A percentile compares a stretch with the other conserved stretches of the same genome.
Conservation (phyloP, 257 asterid genomes). For the Petrea volubilis region DNA sequence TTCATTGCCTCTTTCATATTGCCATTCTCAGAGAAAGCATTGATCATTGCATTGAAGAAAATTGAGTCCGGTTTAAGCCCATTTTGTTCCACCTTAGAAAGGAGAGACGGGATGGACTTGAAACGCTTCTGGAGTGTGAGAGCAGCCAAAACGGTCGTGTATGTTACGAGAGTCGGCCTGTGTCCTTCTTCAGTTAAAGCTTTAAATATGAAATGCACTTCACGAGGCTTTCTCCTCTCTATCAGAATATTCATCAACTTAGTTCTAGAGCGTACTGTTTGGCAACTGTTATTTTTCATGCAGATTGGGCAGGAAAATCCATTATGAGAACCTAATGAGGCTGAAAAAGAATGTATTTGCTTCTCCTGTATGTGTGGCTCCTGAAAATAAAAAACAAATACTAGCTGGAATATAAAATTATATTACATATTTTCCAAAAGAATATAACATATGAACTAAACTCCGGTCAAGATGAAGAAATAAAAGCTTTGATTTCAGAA, state of each 20-base stretch:
- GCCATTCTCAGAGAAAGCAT: constrained; percentile 92
- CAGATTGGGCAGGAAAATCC: constrained; percentile 60
- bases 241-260: constrained; percentile 80
- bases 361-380: constrained; percentile 45
- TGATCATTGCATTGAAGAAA: constrained; percentile 92
- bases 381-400: constrained; percentile 39
- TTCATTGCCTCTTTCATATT: constrained; percentile 84
- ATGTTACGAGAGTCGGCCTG: constrained; percentile 85
- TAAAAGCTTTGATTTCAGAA: background rate
- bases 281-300: constrained; percentile 53
- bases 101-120: constrained; percentile 75
- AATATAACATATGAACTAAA: background rate
- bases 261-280: constrained; percentile 78
- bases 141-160: constrained; percentile 83
- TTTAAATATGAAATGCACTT: constrained; percentile 63
- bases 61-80: constrained; percentile 87
- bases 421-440: background rate
- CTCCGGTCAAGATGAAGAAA: background rate
- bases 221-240: constrained; percentile 63
- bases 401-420: background rate
- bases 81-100: constrained; percentile 62
- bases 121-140: constrained; percentile 77
- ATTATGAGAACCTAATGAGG: constrained; percentile 29
- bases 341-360: constrained; percentile 29
- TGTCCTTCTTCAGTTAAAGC: constrained; percentile 81